phyloP scores from a whole-genome alignment of 1,139 yeast genomes.

The Candida sp. region DNA sequence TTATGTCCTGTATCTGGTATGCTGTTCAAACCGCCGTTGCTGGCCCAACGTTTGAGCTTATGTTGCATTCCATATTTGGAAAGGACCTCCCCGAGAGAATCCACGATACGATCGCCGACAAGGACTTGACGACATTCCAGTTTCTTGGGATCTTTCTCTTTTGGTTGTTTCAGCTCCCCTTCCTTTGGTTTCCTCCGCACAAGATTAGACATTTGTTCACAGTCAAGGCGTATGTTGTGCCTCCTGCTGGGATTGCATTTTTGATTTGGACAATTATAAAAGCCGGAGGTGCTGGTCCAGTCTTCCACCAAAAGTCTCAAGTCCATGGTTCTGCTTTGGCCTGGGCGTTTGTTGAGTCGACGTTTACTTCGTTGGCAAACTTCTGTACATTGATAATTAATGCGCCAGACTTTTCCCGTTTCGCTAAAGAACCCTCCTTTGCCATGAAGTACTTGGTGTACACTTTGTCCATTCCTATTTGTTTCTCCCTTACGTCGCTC shows the following conservation, averaged over 20 bases:
- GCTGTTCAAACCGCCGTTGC: slow-evolving; percentile 86
- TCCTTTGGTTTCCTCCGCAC: slow-evolving; percentile 83
- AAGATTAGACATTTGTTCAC: slow-evolving; percentile 82
- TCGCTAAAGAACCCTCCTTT: slow-evolving; percentile 57
- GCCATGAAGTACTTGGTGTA: slow-evolving; percentile 48
- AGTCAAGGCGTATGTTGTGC: slow-evolving; percentile 74
- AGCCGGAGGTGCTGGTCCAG: slow-evolving; percentile 77
- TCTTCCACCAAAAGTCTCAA: slow-evolving; percentile 53
- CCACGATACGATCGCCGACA: slow-evolving; percentile 56
- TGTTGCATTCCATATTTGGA: slow-evolving; percentile 72
- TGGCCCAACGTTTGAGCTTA: slow-evolving; percentile 78
- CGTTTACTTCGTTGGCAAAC: slow-evolving; percentile 82
- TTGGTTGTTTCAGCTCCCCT: slow-evolving; percentile 79
- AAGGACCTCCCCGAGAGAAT: slow-evolving; percentile 48
- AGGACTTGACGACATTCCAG: slow-evolving; percentile 60
- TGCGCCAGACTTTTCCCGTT: slow-evolving; percentile 91
- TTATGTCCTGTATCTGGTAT: slow-evolving; percentile 86
- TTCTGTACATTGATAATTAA: slow-evolving; percentile 88
- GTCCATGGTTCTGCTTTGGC: slow-evolving; percentile 65
- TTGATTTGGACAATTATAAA: slow-evolving; percentile 80
- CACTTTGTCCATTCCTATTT: slow-evolving; percentile 70
- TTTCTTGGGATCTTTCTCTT: slow-evolving; percentile 78
- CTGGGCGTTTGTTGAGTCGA: slow-evolving; percentile 84
- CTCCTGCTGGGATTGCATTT: slow-evolving; percentile 81
- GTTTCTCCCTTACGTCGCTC: slow-evolving; percentile 83